phyloP scores from a whole-genome alignment of 352 stramenopile species.

The Pythium grandisporangium region DNA sequence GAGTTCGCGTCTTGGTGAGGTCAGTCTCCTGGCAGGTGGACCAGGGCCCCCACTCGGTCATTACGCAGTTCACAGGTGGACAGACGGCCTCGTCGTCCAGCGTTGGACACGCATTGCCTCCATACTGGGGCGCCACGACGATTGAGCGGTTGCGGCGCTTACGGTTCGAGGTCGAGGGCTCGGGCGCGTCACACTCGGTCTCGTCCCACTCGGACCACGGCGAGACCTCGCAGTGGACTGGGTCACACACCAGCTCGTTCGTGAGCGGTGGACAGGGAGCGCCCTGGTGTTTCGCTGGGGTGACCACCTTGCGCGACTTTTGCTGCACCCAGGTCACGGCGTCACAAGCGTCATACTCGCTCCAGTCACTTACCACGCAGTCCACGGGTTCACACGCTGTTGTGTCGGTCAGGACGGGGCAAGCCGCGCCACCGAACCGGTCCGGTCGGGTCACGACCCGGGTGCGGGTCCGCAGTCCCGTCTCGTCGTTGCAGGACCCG shows the following conservation, averaged over 20 bases:
- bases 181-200: slow-evolving; percentile 32
- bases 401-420: slow-evolving; percentile 17
- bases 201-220: slow-evolving; percentile 1
- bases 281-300: slow-evolving; percentile 27
- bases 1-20: neutral
- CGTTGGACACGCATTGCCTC: slow-evolving; percentile 15
- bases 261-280: slow-evolving; percentile 22
- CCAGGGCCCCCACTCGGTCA: slow-evolving; percentile 23
- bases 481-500: slow-evolving; percentile 25
- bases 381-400: slow-evolving; percentile 34
- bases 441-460: slow-evolving; percentile 12
- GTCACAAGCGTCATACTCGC: slow-evolving; percentile 40
- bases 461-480: slow-evolving; percentile 26
- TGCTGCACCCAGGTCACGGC: slow-evolving; percentile 32
- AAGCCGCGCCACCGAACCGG: slow-evolving; percentile 22
- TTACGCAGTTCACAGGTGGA: slow-evolving; percentile 37
- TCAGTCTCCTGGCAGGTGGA: slow-evolving; percentile 1
- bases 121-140: slow-evolving; percentile 21
- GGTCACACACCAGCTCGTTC: slow-evolving; percentile 41
- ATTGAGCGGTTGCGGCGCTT: slow-evolving; percentile 26
- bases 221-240: slow-evolving; percentile 35
- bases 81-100: slow-evolving; percentile 20
- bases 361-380: slow-evolving; percentile 31
- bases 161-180: slow-evolving; percentile 18
- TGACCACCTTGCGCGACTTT: slow-evolving; percentile 24